These are phyloP conservation scores for Populus tomentosa DNA, from an alignment of 441 rosid species.

Conservation along the genomic window DNA sequence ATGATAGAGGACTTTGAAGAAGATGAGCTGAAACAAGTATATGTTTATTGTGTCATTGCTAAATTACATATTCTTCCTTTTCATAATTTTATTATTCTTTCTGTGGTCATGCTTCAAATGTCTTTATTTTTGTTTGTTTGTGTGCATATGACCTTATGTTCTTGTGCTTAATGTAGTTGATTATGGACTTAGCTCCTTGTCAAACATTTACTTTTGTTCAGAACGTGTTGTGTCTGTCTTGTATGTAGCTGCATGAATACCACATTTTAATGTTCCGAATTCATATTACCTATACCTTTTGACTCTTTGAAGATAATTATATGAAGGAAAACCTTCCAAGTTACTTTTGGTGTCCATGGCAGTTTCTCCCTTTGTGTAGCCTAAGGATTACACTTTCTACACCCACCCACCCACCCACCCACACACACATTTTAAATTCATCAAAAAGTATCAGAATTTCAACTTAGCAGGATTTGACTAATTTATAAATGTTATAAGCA, in stretches of 20 bases:
- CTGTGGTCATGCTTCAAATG: neutral
- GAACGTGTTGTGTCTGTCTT: neutral
- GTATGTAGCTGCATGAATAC: neutral
- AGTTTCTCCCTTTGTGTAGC: too few relatives aligned
- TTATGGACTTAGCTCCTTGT: neutral
- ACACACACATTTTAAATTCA: neutral
- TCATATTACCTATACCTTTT: too few relatives aligned
- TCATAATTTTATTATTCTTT: neutral
- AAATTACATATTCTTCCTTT: neutral
- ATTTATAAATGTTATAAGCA: neutral
- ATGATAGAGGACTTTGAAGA: conserved; percentile 80
- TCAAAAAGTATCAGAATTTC: neutral
- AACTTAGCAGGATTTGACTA: neutral
- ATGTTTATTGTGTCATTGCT: conserved; percentile 5
- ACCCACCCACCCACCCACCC: too few relatives aligned
- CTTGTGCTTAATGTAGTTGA: neutral
- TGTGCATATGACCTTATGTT: too few relatives aligned
- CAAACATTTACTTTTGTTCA: neutral
- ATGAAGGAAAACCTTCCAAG: too few relatives aligned
- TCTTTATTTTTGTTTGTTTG: neutral
- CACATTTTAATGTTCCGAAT: too few relatives aligned
- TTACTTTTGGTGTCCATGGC: too few relatives aligned
- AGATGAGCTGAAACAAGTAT: conserved; percentile 72
- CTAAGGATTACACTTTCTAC: too few relatives aligned
- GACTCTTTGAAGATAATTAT: too few relatives aligned